Percentiles rank a stretch among this genome's conserved stretches.
Evolutionary conservation across 306 rosid species (phyloP).

Genomic region (Castanea crenata): DNA sequence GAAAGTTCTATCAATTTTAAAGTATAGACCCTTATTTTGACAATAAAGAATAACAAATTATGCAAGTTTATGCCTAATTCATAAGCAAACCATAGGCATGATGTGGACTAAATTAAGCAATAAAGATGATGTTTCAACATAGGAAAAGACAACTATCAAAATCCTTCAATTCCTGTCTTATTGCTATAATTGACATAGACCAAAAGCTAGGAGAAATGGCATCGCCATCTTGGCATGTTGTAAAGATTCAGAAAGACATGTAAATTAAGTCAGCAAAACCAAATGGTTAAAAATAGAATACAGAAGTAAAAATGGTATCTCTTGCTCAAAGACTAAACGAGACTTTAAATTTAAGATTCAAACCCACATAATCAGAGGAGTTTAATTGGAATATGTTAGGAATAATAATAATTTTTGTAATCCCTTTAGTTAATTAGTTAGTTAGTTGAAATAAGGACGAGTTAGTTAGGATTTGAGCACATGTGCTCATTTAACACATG

Average conservation of each 20-base stretch:
- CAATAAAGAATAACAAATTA: not conserved
- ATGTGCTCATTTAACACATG: no score
- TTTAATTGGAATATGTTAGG: no score
- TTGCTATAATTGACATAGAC: not conserved
- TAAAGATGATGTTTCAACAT: not conserved
- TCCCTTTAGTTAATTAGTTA: no score
- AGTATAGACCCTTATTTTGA: constrained; percentile 1
- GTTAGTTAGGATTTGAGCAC: no score
- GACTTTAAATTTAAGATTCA: no score
- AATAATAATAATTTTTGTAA: no score
- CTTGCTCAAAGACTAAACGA: not conserved
- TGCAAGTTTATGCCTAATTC: not conserved
- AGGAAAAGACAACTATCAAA: not conserved
- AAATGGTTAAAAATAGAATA: no score
- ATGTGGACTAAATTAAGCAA: not conserved
- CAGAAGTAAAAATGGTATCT: not conserved
- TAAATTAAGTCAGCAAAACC: no score
- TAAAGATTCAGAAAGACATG: not conserved
- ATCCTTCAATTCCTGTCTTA: not conserved
- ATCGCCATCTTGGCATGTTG: not conserved
- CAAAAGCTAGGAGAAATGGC: not conserved
- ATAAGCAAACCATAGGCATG: not conserved
- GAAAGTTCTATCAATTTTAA: constrained; percentile 23
- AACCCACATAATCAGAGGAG: no score
- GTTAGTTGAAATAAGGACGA: no score